Base-by-base conservation (phyloP, 139 green algal genomes). In the Trebouxia sp. region DNA sequence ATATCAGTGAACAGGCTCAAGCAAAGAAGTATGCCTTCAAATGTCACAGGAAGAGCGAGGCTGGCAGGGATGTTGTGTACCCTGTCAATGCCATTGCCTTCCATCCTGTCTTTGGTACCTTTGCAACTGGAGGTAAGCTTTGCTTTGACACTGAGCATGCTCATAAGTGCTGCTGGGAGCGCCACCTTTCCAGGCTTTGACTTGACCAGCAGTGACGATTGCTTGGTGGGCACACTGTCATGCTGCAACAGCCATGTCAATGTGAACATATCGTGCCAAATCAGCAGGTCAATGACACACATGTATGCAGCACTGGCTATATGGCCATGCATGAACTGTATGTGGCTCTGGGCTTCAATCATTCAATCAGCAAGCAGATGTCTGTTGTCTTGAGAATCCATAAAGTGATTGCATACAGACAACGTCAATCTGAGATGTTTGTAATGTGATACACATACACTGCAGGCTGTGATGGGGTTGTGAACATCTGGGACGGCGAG, bases 21-120 rank as follows among this genome's bases (percentile, higher is more conserved):
- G 83, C 82, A 26, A 83, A 78, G 32, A 96, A 96, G 85, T 98
- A 97, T 74, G 94, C 94, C 0, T 98, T 98, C 89, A 98, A 96
- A 87, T 98, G 94, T 78, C 94, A 98, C 78, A 85, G 94, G 1
- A 80, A 84, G 6, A 89, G 77, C 47, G 85, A 93, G 79, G 84
- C 41, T 11, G 93, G 92, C 77, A 80, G 77, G 8, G 82, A 90
- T 65, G 79, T 87, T 4, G 89, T 97, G 14, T 96, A 90, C 84
- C 94, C 94, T 5, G 91, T 98, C 48, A 96, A 97, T 75, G 81
- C 89, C 66, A 92, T 98, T 32, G 84, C 91, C n/a, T 98, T 95
- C 85, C 89, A 97, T 83, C 80, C 81, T 0, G 28, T 74, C n/a
- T 65, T 86, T 69, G 95, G 95, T 70, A 98, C 95, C 28, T 98